Evolutionary conservation across 768 basidiomycete species (phyloP).

Genomic region (Ephemerocybe angulata): DNA sequence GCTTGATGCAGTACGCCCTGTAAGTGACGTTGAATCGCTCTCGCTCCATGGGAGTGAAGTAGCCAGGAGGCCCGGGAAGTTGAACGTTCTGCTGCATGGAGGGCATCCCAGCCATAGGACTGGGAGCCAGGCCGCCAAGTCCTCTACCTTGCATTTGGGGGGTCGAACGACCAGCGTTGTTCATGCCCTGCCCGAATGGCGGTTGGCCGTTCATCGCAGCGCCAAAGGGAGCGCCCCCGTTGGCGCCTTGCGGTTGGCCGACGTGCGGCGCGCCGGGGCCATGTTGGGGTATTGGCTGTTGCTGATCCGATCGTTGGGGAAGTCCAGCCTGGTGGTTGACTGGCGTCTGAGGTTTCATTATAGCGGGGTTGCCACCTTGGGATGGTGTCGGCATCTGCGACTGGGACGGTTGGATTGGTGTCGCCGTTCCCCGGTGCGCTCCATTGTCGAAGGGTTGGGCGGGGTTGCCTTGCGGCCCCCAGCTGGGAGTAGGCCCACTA

Average conservation of each 20-base stretch:
- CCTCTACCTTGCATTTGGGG: constrained; percentile 8
- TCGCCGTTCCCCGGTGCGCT: constrained; percentile 4
- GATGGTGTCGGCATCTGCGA: constrained; percentile 6
- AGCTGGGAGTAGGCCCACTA: background rate
- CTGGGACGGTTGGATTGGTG: constrained; percentile 3
- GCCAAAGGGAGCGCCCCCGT: constrained; percentile 8
- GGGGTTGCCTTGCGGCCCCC: background rate
- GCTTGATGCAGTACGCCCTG: constrained; percentile 43
- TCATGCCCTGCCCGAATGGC: background rate
- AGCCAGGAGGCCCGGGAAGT: background rate
- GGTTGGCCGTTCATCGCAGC: constrained; percentile 10
- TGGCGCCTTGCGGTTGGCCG: background rate
- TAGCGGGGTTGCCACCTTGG: constrained; percentile 2
- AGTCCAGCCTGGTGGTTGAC: constrained; percentile 7
- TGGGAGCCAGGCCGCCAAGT: background rate
- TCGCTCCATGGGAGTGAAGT: constrained; percentile 45
- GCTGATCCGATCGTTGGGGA: constrained; percentile 10
- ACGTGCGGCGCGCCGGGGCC: background rate
- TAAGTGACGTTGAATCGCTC: constrained; percentile 50
- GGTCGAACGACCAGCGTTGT: background rate
- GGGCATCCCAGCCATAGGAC: background rate
- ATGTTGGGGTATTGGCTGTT: constrained; percentile 2
- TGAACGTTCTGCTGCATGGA: background rate
- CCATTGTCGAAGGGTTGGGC: constrained; percentile 10
- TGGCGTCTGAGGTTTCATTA: constrained; percentile 3